Evolutionary conservation across 208 protist species (phyloP).

Genomic region (Leptomonas seymouri): DNA sequence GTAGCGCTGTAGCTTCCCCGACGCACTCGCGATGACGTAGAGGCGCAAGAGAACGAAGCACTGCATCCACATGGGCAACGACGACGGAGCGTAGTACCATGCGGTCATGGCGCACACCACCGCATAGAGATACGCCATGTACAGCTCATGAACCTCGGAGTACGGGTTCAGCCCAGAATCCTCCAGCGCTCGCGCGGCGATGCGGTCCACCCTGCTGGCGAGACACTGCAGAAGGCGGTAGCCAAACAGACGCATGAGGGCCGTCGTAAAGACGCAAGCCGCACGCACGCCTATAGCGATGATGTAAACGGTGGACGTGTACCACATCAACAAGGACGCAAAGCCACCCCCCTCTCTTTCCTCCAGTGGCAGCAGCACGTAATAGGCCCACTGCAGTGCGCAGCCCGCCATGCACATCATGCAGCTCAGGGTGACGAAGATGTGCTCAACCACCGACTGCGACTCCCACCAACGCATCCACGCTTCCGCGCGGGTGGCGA

Average conservation of each 20-base stretch:
- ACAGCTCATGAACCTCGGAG: conserved; percentile 53
- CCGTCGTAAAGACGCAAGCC: conserved; percentile 14
- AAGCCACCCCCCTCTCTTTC: conserved; percentile 17
- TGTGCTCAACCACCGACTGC: conserved; percentile 24
- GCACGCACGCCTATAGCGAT: conserved; percentile 30
- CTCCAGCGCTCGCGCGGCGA: conserved; percentile 20
- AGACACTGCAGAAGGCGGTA: conserved; percentile 30
- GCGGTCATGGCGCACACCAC: conserved; percentile 35
- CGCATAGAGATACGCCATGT: conserved; percentile 29
- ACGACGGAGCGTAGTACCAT: conserved; percentile 48
- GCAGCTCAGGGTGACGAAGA: background rate
- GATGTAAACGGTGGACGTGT: conserved; percentile 47
- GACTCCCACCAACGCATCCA: conserved; percentile 39
- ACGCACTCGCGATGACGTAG: conserved; percentile 30
- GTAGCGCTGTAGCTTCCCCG: conserved; percentile 40
- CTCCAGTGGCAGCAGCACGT: conserved; percentile 37
- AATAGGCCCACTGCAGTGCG: conserved; percentile 73
- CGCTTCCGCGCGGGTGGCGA: conserved; percentile 26
- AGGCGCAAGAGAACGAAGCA: conserved; percentile 49
- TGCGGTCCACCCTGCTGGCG: background rate
- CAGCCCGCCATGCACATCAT: conserved; percentile 18
- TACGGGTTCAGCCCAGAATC: conserved; percentile 52
- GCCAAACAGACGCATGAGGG: conserved; percentile 32
- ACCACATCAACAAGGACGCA: conserved; percentile 45
- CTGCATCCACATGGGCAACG: conserved; percentile 51